A percentile compares a stretch with the other conserved stretches of the same genome.
phyloP scores from a whole-genome alignment of 83 land plant species.

The Picea mariana region DNA sequence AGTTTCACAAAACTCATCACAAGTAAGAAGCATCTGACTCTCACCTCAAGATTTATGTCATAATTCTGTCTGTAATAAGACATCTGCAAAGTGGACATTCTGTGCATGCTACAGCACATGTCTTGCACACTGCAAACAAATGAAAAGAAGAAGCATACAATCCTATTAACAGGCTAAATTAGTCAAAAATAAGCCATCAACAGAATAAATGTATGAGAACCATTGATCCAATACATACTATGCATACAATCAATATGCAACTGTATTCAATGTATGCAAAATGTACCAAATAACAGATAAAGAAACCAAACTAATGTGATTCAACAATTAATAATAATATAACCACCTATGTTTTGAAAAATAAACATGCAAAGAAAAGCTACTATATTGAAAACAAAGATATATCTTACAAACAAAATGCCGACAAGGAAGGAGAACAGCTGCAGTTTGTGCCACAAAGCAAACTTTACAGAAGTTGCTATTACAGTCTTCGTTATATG shows the following conservation, averaged over 20 bases:
- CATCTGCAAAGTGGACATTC: conserved; percentile 41
- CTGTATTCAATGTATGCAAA: background rate
- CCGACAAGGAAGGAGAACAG: conserved; percentile 34
- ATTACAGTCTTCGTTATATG: conserved; percentile 1
- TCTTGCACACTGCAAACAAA: conserved; percentile 31
- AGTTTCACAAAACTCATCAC: background rate
- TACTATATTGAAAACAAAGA: background rate
- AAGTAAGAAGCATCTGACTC: background rate
- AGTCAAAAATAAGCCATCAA: background rate
- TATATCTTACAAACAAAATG: conserved; percentile 32
- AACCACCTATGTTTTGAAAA: background rate
- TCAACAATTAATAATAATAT: background rate
- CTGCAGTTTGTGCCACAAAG: conserved; percentile 32
- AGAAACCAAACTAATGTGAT: background rate
- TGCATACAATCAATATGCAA: background rate
- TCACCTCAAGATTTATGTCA: conserved; percentile 30
- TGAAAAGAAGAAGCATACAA: background rate
- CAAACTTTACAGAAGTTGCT: conserved; percentile 29
- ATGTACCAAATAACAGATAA: background rate
- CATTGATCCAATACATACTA: background rate
- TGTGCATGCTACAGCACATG: conserved; percentile 41
- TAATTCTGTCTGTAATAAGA: conserved; percentile 31
- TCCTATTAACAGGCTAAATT: background rate
- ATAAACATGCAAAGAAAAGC: background rate
- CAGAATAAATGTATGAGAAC: background rate